These are phyloP conservation scores for Acacia acuminata DNA, from an alignment of 306 rosid genomes.

Conservation along the genomic window DNA sequence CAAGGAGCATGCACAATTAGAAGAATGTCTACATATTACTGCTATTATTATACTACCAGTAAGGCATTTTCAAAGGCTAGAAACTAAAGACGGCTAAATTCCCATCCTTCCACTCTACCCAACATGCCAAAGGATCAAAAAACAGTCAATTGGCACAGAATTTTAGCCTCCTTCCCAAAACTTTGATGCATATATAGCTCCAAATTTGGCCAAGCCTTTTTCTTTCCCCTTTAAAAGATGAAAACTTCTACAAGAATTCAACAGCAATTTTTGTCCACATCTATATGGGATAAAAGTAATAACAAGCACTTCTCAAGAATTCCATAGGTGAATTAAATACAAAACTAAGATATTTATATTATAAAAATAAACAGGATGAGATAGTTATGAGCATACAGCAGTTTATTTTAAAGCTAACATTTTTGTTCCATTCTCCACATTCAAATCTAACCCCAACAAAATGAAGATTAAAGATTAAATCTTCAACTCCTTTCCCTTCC, in stretches of 20 bases:
- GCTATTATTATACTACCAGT: background rate
- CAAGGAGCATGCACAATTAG: background rate
- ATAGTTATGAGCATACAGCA: slow-evolving; percentile 15
- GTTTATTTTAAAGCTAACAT: background rate
- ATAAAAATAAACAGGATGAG: slow-evolving; percentile 7
- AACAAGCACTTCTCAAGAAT: background rate
- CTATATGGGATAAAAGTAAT: background rate
- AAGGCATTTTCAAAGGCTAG: slow-evolving; percentile 14
- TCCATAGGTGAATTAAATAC: background rate
- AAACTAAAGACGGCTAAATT: slow-evolving; percentile 16
- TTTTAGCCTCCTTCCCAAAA: too few species aligned
- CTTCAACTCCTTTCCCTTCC: background rate
- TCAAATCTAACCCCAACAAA: background rate
- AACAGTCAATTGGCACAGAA: too few species aligned
- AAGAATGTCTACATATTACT: slow-evolving; percentile 2
- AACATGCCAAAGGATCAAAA: too few species aligned
- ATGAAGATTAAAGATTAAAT: background rate
- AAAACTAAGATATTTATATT: background rate
- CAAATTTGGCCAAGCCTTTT: background rate
- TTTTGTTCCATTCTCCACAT: background rate
- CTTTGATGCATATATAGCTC: too few species aligned
- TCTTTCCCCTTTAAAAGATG: background rate
- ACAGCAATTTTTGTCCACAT: slow-evolving; percentile 2
- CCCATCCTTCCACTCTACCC: background rate
- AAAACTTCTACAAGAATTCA: slow-evolving; percentile 12